Conservation (phyloP, 495 filamentous ascomycete species). For the Poronia punctata region DNA sequence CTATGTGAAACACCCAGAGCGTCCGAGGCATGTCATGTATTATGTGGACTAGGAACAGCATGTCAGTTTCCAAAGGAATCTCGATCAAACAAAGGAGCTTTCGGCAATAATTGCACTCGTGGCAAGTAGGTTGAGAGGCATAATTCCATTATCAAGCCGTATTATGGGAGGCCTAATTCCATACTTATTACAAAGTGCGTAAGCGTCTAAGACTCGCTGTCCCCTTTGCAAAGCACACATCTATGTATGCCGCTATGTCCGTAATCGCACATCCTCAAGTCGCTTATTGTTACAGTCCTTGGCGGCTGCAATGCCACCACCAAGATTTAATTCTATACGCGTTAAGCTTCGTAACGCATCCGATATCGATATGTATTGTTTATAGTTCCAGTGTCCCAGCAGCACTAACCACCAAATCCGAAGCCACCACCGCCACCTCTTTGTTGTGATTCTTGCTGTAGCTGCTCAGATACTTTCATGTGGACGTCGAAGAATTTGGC, state of each 20-base stretch:
- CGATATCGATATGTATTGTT: too few species aligned
- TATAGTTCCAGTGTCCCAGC: neutral
- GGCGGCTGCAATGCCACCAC: neutral
- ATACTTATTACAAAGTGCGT: slow-evolving; percentile 4
- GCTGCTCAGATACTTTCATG: slow-evolving; percentile 69
- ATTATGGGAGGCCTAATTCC: neutral
- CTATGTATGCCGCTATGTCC: slow-evolving; percentile 5
- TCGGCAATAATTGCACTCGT: too few species aligned
- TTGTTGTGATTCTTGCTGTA: slow-evolving; percentile 42
- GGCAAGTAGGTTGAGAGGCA: too few species aligned
- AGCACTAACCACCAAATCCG: slow-evolving; percentile 24
- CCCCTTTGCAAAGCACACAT: neutral
- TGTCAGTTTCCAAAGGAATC: too few species aligned
- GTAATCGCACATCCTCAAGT: slow-evolving; percentile 3
- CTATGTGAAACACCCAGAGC: too few species aligned
- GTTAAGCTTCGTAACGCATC: too few species aligned
- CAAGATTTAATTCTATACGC: neutral
- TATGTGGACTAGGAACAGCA: too few species aligned
- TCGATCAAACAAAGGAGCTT: too few species aligned
- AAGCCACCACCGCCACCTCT: slow-evolving; percentile 33
- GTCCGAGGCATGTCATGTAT: too few species aligned
- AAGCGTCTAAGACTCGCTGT: neutral
- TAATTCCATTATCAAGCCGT: slow-evolving; percentile 8
- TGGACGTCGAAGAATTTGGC: slow-evolving; percentile 98
- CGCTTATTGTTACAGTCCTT: slow-evolving; percentile 11